A percentile compares a stretch with the other conserved stretches of the same genome.
These are phyloP conservation scores for Globisporangium recalcitrans DNA, from an alignment of 352 stramenopile species.

Conservation along the genomic window DNA sequence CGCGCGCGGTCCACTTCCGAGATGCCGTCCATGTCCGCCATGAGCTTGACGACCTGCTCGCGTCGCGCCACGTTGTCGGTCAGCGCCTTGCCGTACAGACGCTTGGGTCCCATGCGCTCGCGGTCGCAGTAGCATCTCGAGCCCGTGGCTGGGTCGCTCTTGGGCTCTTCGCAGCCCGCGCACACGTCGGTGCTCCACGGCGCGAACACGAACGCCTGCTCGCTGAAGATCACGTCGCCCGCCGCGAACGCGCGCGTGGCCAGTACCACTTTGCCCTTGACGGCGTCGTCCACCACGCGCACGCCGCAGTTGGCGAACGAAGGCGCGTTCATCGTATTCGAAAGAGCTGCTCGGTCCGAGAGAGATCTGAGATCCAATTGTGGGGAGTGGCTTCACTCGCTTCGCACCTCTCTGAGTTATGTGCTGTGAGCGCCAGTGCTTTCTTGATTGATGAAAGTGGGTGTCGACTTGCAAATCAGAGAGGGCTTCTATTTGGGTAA, in stretches of 20 bases:
- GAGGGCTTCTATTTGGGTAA: conserved; percentile 6
- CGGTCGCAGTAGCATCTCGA: conserved; percentile 30
- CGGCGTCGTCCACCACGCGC: conserved; percentile 37
- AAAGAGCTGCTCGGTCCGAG: neutral
- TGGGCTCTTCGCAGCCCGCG: conserved; percentile 42
- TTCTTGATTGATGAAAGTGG: neutral
- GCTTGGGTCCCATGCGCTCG: conserved; percentile 17
- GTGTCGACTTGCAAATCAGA: conserved; percentile 1
- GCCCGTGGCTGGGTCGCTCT: conserved; percentile 16
- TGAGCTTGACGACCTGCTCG: conserved; percentile 47
- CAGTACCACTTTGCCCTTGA: conserved; percentile 62
- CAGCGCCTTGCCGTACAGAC: conserved; percentile 41
- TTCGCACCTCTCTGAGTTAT: too few relatives aligned
- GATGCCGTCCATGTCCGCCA: conserved; percentile 55
- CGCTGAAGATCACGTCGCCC: conserved; percentile 70
- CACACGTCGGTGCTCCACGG: conserved; percentile 66
- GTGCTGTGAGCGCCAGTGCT: conserved; percentile 7
- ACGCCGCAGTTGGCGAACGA: conserved; percentile 51
- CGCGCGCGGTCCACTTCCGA: conserved; percentile 65
- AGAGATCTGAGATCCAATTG: neutral
- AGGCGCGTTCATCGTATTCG: conserved; percentile 20
- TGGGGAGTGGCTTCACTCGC: neutral
- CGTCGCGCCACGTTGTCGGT: conserved; percentile 38
- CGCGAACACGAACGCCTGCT: conserved; percentile 68
- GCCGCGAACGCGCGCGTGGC: conserved; percentile 45